Conservation (phyloP, 2,329 filamentous ascomycete species). For the Colletotrichum tofieldiae region DNA sequence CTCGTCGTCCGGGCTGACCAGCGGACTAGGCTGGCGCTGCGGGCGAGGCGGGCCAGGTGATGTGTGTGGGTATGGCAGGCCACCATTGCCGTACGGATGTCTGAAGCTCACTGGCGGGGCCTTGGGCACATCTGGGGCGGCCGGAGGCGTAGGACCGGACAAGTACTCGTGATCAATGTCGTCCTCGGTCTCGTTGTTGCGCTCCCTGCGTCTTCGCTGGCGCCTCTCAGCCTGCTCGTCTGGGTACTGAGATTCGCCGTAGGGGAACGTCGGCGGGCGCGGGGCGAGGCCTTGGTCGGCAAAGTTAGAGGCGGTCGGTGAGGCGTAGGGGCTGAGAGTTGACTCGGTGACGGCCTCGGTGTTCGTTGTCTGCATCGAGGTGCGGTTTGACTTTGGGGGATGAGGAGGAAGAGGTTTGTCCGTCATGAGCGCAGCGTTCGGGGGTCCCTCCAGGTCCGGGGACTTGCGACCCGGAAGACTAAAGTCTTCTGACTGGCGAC, state of each 20-base stretch:
- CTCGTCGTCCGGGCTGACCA: slow-evolving; percentile 45
- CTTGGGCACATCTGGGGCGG: slow-evolving; percentile 74
- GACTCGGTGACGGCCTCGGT: slow-evolving; percentile 72
- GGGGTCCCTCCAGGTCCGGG: slow-evolving; percentile 44
- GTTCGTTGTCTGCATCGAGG: slow-evolving; percentile 69
- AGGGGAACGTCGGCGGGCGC: slow-evolving; percentile 71
- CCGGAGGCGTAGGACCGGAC: slow-evolving; percentile 58
- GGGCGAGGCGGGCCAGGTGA: slow-evolving; percentile 50
- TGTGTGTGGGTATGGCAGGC: slow-evolving; percentile 47
- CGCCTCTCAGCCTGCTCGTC: slow-evolving; percentile 61
- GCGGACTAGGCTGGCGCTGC: slow-evolving; percentile 46
- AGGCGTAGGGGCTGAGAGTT: slow-evolving; percentile 71
- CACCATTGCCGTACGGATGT: slow-evolving; percentile 61
- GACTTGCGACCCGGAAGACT: slow-evolving; percentile 39
- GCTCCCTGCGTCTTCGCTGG: slow-evolving; percentile 57
- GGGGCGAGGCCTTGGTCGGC: slow-evolving; percentile 69
- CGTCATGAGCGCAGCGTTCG: slow-evolving; percentile 42
- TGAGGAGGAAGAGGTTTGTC: slow-evolving; percentile 23
- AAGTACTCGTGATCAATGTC: slow-evolving; percentile 54
- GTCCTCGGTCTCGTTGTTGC: slow-evolving; percentile 51
- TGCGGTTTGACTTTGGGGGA: slow-evolving; percentile 58
- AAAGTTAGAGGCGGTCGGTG: slow-evolving; percentile 68
- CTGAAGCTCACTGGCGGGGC: slow-evolving; percentile 72
- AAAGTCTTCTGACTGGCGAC: slow-evolving; percentile 43
- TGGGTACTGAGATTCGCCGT: slow-evolving; percentile 59